Base-by-base conservation (phyloP, 805 yeast genomes). In the Saccharomyces jurei region DNA sequence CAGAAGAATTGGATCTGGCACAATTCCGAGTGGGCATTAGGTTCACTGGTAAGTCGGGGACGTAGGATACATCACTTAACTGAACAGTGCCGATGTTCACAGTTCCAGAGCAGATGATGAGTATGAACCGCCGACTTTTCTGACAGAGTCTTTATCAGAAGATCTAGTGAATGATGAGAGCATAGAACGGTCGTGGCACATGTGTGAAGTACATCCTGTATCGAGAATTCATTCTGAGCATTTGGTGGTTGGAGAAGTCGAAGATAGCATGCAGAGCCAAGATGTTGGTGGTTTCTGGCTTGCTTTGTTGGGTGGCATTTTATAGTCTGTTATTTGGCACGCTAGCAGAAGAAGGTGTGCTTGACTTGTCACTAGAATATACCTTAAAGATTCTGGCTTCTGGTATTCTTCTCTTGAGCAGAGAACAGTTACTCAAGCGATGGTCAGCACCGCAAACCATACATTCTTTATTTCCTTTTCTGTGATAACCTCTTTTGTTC, bases 151-250 rank as follows among this genome's bases (percentile, higher is more conserved):
- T 22, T 44, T 48, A 1, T 22, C 17, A 25, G 41, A 27, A 13
- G 21, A 29, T 29, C 30, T 14, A 13, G 21, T 17, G 31, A 49
- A 27, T 14, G 14, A 9, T 4, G 11, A n/a, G 28, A 54, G 48
- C 8, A 29, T n/a, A 13, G 8, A 8, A 27, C 29, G 28, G 11
- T 51, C 48, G 17, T 46, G 27, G 27, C 52, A 49, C 6, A 54
- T 46, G 41, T 52, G 57, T 25, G 26, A 36, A 11, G 57, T 52
- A 49, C 55, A 31, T 22, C 57, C 55, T 30, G 48, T 52, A 22
- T 52, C 55, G 28, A 54, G n/a, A 21, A 54, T 46, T 54, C 50
- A 53, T 6, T 13, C n/a, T 31, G 36, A 11, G 30, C 11, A 29
- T 29, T 29, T 29, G 30, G 30, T 29, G 10, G 30, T 11, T 29